Base-by-base conservation (phyloP, 1,139 yeast species). In the Magnusiomyces fungicola region DNA sequence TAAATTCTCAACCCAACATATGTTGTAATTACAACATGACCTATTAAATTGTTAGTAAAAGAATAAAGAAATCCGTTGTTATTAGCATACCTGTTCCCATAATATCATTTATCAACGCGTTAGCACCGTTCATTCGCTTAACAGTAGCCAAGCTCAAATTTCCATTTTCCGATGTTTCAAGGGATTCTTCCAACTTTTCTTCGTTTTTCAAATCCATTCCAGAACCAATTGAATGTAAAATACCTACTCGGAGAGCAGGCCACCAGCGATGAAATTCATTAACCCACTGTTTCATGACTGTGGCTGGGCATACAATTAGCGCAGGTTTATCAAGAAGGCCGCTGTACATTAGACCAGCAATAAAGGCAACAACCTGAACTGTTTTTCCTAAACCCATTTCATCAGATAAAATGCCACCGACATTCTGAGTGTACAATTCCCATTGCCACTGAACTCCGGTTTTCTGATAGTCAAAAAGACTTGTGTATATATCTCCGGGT, bases 331-430 rank as follows among this genome's bases (percentile, higher is more conserved):
- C 75, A 3, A 92, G 68, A 48, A 78, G 69, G 0, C 83, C 82
- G 18, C 95, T 85, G 62, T 89, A 86, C 61, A 89, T 96, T 37
- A 92, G 70, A 0, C 96, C 95, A 0, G 97, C 97, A 9, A 92
- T 62, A 64, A 92, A 92, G 0, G 97, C 80, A 39, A 88, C 88
- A 7, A 92, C 77, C 64, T 92, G 98, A 50, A 92, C 84, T 0
- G 98, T 92, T 62, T 92, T 92, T 1, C 98, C 98, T 16, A 92
- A 68, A 0, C 98, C 98, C 98, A 92, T 92, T 65, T 92, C 98
- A 66, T 92, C 98, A 30, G 97, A 97, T 45, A 92, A 76, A 10
- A 92, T 92, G 0, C 98, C 98, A 1, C 98, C 98, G 1, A 92
- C 82, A 49, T 80, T 81, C 61, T 90, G 97, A 19, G 80, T 75